These are phyloP conservation scores for Syzygium aromaticum DNA, from an alignment of 345 rosid species.

Conservation along the genomic window DNA sequence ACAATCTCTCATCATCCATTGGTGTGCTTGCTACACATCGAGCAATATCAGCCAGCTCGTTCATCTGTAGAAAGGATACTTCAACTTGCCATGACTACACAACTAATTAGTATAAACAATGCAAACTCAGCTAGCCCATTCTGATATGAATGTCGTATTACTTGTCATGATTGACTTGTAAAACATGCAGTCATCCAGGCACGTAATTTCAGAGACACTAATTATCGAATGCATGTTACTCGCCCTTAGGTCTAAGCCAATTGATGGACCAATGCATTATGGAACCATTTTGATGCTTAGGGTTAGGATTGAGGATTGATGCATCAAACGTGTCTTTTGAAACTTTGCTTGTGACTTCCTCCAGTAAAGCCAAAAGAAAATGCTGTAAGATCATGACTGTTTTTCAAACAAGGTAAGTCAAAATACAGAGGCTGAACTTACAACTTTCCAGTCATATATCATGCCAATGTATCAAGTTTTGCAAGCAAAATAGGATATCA, in stretches of 20 bases:
- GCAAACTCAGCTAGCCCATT: not conserved
- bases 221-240: not conserved
- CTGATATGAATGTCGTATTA: not conserved
- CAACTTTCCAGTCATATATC: not conserved
- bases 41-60: constrained; percentile 96
- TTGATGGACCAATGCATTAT: not conserved
- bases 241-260: not conserved
- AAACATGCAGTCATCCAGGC: not conserved
- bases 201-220: not conserved
- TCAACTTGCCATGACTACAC: constrained; percentile 6
- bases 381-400: not conserved
- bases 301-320: not conserved
- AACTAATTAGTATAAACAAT: not conserved
- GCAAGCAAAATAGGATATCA: not conserved
- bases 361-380: not conserved
- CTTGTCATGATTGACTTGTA: not conserved
- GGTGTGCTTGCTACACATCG: constrained; percentile 82
- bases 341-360: not conserved
- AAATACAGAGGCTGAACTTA: not conserved
- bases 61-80: constrained; percentile 53
- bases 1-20: constrained; percentile 64
- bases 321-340: not conserved
- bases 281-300: not conserved
- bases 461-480: not conserved
- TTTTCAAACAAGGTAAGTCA: not conserved